Evolutionary conservation across 495 filamentous ascomycete species (phyloP).

Genomic region (Pseudoneurospora amorphoporcata): DNA sequence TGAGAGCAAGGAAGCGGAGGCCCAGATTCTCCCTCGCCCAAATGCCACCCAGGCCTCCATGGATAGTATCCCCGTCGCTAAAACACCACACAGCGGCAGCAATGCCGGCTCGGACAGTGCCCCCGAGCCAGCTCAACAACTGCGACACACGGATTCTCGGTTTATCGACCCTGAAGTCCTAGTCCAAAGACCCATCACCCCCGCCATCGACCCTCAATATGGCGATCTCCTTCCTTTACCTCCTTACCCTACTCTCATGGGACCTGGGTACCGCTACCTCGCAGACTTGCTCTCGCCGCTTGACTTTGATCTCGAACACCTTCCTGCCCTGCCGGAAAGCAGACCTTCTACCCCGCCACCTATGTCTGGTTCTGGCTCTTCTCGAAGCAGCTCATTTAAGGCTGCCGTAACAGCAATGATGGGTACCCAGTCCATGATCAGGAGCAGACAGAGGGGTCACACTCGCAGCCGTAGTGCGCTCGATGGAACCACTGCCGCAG

Average conservation of each 20-base stretch:
- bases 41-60: slow-evolving; percentile 31
- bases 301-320: slow-evolving; percentile 12
- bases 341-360: slow-evolving; percentile 34
- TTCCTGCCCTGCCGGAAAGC: slow-evolving; percentile 42
- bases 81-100: slow-evolving; percentile 4
- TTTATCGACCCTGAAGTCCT: slow-evolving; percentile 42
- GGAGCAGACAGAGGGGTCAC: slow-evolving; percentile 18
- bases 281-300: not conserved
- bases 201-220: slow-evolving; percentile 46
- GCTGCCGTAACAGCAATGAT: not conserved
- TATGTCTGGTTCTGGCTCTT: not conserved
- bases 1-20: not conserved
- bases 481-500: slow-evolving; percentile 27
- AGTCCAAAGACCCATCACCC: slow-evolving; percentile 35
- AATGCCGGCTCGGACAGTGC: not conserved
- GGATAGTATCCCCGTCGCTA: not conserved
- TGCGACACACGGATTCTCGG: slow-evolving; percentile 22
- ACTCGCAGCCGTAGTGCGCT: slow-evolving; percentile 25
- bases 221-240: slow-evolving; percentile 46
- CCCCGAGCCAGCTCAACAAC: slow-evolving; percentile 13
- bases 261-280: slow-evolving; percentile 32
- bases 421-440: not conserved
- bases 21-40: slow-evolving; percentile 26
- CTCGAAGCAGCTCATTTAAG: not conserved
- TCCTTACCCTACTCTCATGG: slow-evolving; percentile 25